These are phyloP conservation scores for Penicillium malachiteum DNA, from an alignment of 495 filamentous ascomycete genomes.

Conservation along the genomic window DNA sequence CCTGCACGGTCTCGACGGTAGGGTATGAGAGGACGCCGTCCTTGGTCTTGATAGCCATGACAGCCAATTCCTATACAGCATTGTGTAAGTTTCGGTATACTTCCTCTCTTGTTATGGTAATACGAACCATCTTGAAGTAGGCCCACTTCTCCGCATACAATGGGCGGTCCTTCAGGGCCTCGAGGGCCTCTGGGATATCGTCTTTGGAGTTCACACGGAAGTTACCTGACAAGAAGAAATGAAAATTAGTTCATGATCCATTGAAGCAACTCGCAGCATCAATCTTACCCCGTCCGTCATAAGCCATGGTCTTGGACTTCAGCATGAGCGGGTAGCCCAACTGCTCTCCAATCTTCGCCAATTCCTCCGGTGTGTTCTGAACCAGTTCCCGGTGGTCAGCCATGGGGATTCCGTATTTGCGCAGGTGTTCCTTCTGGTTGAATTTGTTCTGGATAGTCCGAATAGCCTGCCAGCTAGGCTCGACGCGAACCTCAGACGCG, in stretches of 20 bases:
- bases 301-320: slow-evolving; percentile 88
- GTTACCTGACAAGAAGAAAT: slow-evolving; percentile 53
- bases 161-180: slow-evolving; percentile 65
- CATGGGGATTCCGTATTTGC: slow-evolving; percentile 63
- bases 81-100: not conserved
- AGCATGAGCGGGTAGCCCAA: slow-evolving; percentile 92
- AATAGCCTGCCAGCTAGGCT: slow-evolving; percentile 87
- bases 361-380: slow-evolving; percentile 50
- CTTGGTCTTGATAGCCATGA: slow-evolving; percentile 92
- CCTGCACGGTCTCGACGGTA: slow-evolving; percentile 90
- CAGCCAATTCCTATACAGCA: slow-evolving; percentile 67
- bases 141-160: slow-evolving; percentile 94
- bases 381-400: slow-evolving; percentile 65
- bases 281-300: slow-evolving; percentile 74
- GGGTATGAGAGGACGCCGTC: slow-evolving; percentile 78
- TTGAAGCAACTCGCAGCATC: not conserved
- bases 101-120: not conserved
- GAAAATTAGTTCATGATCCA: slow-evolving; percentile 3
- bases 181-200: slow-evolving; percentile 68
- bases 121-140: slow-evolving; percentile 64
- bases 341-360: slow-evolving; percentile 60
- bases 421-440: slow-evolving; percentile 82
- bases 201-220: slow-evolving; percentile 65
- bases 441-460: slow-evolving; percentile 96
- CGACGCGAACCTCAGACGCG: slow-evolving; percentile 60